Base-by-base conservation (phyloP, 352 stramenopile species). In the Globisporangium megalacanthum region DNA sequence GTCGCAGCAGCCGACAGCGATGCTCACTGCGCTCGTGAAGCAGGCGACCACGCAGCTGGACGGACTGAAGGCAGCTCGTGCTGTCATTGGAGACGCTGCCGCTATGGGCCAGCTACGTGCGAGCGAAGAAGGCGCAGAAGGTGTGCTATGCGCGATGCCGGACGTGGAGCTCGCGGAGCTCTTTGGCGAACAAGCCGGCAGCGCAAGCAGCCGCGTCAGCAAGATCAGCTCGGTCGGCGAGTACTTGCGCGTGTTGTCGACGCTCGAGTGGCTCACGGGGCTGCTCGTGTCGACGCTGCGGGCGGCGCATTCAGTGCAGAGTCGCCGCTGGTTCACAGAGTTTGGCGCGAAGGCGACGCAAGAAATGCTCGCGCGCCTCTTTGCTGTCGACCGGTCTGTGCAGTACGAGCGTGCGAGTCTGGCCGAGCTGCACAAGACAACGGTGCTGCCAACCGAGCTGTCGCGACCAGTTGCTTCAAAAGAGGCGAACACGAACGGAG, bases 1-100 rank as follows among this genome's bases (percentile, higher is more conserved):
- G 6, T 75, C 89, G 11, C 79, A 97, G 42, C 89, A 96, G 55
- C 94, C 94, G 19, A 83, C 79, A 14, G 86, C 76, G 46, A 86
- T 97, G 65, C 59, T 96, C 2, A 72, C 63, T 22, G 64, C 72
- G 31, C 65, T 95, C 13, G 70, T 92, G 49, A 71, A 75, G 47
- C 76, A 96, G 49, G 37, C 97, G 33, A 49, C 61, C 29, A 62
- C 61, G 6, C 70, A 88, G 49, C 60, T 94, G 19, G 72, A 89
- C 22, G 64, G 41, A 4, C 55, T 92, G 7, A 66, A 77, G 39
- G 48, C 54, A 4, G 64, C 68, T 14, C 65, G 77, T 39, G 52
- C 69, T 5, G 75, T 70, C 22, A 62, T 91, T 60, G 73, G 72
- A 14, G 56, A 29, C 25, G 4, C 25, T 4, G 4, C 25, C 71